A percentile compares a stretch with the other conserved stretches of the same genome.
Evolutionary conservation across 2,329 filamentous ascomycete genomes (phyloP).

Genomic region (Gaeumannomyces sp.): DNA sequence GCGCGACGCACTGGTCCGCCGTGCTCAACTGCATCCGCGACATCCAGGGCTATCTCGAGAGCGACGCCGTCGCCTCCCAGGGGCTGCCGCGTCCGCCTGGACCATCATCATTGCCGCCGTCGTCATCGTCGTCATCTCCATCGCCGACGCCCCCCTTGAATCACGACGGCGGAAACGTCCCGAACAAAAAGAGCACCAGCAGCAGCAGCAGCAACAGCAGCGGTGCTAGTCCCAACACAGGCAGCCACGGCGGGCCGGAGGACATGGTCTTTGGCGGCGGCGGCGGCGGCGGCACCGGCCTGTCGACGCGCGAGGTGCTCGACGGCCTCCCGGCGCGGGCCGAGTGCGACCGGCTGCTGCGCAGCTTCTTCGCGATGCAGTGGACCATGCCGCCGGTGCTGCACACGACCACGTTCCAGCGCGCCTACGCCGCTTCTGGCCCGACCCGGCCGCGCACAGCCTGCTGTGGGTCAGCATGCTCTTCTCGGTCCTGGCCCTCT

Average conservation of each 20-base stretch:
- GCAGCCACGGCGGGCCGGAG: neutral
- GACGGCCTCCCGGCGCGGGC: constrained; percentile 37
- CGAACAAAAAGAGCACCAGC: constrained; percentile 37
- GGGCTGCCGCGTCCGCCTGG: constrained; percentile 22
- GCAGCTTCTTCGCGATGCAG: constrained; percentile 46
- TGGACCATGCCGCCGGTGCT: constrained; percentile 45
- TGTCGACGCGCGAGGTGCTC: constrained; percentile 40
- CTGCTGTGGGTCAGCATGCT: constrained; percentile 46
- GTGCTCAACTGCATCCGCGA: constrained; percentile 58
- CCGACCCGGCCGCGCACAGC: constrained; percentile 29
- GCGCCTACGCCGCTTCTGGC: constrained; percentile 45
- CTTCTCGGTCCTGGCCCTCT: constrained; percentile 36
- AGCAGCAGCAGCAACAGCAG: constrained; percentile 1
- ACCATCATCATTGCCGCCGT: constrained; percentile 17
- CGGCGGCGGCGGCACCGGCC: constrained; percentile 28
- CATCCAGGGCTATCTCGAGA: constrained; percentile 49
- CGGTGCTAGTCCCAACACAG: neutral
- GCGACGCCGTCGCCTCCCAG: constrained; percentile 21
- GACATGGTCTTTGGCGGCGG: constrained; percentile 26
- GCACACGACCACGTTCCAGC: constrained; percentile 38
- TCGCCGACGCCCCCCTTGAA: no score
- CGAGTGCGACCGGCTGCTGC: constrained; percentile 44
- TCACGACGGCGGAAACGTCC: constrained; percentile 17
- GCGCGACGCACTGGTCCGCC: constrained; percentile 54
- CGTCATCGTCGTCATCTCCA: constrained; percentile 16